These are phyloP conservation scores for Dactylorhiza incarnata DNA, from an alignment of 106 monocot species.

Conservation along the genomic window DNA sequence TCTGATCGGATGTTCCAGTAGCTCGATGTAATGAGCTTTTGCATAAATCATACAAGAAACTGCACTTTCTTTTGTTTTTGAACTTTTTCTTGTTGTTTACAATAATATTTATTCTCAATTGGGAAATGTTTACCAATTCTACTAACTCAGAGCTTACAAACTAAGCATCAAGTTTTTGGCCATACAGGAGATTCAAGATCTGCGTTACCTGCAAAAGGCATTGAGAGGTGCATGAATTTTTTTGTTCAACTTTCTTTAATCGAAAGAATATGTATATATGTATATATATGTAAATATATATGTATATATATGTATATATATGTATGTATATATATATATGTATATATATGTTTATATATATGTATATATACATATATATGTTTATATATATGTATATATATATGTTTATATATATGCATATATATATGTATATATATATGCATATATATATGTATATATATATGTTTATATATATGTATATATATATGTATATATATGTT, in stretches of 20 bases:
- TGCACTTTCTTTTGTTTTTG: neutral
- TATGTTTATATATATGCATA: no score
- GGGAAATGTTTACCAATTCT: neutral
- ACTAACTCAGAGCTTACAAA: neutral
- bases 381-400: no score
- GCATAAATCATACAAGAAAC: neutral
- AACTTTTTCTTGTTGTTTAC: neutral
- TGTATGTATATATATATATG: no score
- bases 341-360: no score
- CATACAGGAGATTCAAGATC: constrained; percentile 64
- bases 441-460: no score
- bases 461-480: neutral
- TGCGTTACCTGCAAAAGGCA: constrained; percentile 43
- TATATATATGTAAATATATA: no score
- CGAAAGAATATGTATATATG: neutral
- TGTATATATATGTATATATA: no score
- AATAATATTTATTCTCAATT: neutral
- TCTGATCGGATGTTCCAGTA: neutral
- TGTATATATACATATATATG: no score
- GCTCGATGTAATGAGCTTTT: neutral
- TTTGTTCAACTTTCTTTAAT: neutral
- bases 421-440: no score
- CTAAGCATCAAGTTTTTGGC: neutral
- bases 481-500: no score
- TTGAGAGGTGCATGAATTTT: constrained; percentile 59